Base-by-base conservation (phyloP, 129 eudicot species). In the Escallonia rubra region DNA sequence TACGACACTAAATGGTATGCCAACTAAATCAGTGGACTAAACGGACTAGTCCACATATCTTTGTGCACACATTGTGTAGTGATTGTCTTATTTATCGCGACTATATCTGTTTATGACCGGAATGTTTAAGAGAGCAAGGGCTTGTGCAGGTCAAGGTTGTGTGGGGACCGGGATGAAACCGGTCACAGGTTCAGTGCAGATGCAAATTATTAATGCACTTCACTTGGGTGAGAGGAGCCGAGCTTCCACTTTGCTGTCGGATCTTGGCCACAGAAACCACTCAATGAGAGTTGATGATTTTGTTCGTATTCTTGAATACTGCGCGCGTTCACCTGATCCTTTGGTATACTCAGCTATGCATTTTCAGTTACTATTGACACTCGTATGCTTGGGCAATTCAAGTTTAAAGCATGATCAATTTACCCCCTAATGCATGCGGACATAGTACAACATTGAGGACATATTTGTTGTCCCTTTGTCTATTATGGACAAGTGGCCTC, bases 311-410 rank as follows among this genome's bases (percentile, higher is more conserved):
- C 88, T 93, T 72, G 72, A 74, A 60, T 80, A 82, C 57, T 93
- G 95, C 73, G 86, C 90, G 41, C 71, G 74, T 62, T 56, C 55
- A 46, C 95, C 95, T 58, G 96, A 93, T 84, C 95, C 95, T 47
- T 63, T 82, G 91, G 98, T 88, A 78, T 47, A 87, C 49, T 72
- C 49, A 39, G 5, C 14, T 7, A 51, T 75, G 39, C 57, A 49
- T 64, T 41, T 14, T 6, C 7, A 7, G 41, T 53, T n/a, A 2
- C 9, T 64, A 34, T n/a, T n/a, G n/a, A n/a, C 34, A 23, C 34
- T 23, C 1, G 34, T 23, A 23, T 23, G 34, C 34, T 23, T 23
- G 34, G 34, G 34, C 34, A 23, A 23, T 23, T 23, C 34, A 23
- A 23, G 34, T 23, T 23, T 23, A 1, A 23, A 23, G 34, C 34